A percentile compares a stretch with the other conserved stretches of the same genome.
Conservation (phyloP, 306 rosid genomes). For the Glycine latifolia region DNA sequence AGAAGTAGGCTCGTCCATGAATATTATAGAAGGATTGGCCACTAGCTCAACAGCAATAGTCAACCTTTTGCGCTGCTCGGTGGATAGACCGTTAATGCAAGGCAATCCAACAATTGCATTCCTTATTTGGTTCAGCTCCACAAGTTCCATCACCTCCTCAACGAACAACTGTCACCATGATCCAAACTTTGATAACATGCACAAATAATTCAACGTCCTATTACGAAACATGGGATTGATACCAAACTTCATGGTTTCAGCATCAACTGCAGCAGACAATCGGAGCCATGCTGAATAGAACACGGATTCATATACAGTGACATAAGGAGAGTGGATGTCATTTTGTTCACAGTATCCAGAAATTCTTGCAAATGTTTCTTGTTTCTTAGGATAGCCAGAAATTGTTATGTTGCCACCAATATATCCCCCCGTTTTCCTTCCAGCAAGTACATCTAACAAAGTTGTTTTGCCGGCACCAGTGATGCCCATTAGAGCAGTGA, state of each 20-base stretch:
- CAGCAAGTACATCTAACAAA: conserved; percentile 84
- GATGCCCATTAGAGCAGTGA: conserved; percentile 83
- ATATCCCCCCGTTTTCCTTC: conserved; percentile 79
- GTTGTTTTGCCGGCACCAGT: conserved; percentile 95
- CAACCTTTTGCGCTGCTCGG: conserved; percentile 84
- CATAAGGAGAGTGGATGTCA: conserved; percentile 81
- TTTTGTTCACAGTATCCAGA: conserved; percentile 90
- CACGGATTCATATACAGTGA: conserved; percentile 76
- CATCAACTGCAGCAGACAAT: conserved; percentile 58
- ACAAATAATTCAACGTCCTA: too few species aligned
- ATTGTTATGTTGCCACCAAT: conserved; percentile 72
- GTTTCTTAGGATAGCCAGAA: conserved; percentile 79
- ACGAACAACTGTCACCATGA: conserved; percentile 55
- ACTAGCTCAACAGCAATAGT: conserved; percentile 88
- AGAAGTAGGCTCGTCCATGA: conserved; percentile 95
- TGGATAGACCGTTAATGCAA: conserved; percentile 77
- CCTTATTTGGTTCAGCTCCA: conserved; percentile 73
- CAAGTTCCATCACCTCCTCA: conserved; percentile 91
- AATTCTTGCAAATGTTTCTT: conserved; percentile 82
- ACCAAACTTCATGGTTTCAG: conserved; percentile 1
- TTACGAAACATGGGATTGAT: too few species aligned
- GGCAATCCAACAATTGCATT: conserved; percentile 84
- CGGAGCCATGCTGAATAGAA: conserved; percentile 88
- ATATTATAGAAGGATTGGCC: conserved; percentile 82
- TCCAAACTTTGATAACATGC: too few species aligned